Evolutionary conservation across 345 rosid genomes (phyloP).

Genomic region (Gossypium anomalum): DNA sequence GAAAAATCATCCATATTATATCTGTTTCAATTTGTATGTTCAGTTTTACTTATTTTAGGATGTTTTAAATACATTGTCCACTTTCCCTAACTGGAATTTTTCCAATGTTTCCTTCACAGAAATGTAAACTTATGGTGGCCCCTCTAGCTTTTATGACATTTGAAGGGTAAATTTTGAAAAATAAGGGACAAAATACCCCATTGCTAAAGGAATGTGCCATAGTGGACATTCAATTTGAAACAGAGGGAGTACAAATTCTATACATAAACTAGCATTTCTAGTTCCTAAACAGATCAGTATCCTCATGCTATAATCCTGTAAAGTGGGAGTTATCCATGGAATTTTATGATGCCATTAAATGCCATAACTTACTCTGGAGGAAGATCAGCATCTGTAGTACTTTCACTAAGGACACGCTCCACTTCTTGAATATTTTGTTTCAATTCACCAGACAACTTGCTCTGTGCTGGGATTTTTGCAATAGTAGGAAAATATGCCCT

Average conservation of each 20-base stretch:
- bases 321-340: slow-evolving; percentile 7
- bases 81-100: neutral
- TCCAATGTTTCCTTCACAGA: neutral
- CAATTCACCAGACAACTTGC: slow-evolving; percentile 69
- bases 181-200: neutral
- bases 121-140: neutral
- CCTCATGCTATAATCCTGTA: neutral
- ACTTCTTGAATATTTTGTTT: slow-evolving; percentile 88
- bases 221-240: neutral
- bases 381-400: slow-evolving; percentile 79
- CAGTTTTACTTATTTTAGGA: neutral
- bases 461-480: slow-evolving; percentile 82
- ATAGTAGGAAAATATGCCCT: slow-evolving; percentile 94
- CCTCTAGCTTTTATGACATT: neutral
- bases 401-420: slow-evolving; percentile 84
- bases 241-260: slow-evolving; percentile 18
- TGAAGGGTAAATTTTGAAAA: neutral
- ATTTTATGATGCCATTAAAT: neutral
- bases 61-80: neutral
- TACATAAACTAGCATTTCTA: neutral
- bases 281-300: slow-evolving; percentile 4
- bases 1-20: neutral
- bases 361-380: slow-evolving; percentile 67
- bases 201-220: neutral
- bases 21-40: neutral